These are phyloP conservation scores for Odonthalia washingtoniensis DNA, from an alignment of 31 red algal species.

Conservation along the genomic window DNA sequence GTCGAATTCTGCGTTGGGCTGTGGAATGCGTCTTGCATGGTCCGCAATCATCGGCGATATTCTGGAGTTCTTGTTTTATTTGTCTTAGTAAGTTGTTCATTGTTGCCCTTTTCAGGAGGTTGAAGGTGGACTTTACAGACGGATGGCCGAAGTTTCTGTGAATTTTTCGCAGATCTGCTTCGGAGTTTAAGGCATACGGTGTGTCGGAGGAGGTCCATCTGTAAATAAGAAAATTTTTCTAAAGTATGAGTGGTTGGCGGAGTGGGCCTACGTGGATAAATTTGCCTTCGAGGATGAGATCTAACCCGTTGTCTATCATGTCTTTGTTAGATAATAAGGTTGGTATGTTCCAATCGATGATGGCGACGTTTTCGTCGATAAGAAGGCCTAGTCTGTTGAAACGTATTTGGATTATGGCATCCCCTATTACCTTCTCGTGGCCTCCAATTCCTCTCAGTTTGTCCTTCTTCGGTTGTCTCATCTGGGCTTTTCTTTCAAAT, in stretches of 20 bases:
- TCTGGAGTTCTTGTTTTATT: neutral
- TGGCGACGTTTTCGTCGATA: conserved; percentile 16
- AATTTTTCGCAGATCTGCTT: neutral
- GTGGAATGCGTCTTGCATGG: conserved; percentile 7
- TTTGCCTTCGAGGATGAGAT: neutral
- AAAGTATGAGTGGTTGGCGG: too few relatives aligned
- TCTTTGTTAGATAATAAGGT: too few relatives aligned
- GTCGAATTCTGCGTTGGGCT: conserved; percentile 24
- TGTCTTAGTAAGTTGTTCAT: neutral
- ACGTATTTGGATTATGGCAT: conserved; percentile 19
- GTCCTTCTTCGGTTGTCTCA: neutral
- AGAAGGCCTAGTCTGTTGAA: conserved; percentile 14
- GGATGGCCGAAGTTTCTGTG: conserved; percentile 31
- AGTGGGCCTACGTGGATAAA: neutral
- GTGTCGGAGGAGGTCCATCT: neutral
- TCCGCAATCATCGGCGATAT: neutral
- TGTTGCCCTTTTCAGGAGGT: conserved; percentile 6
- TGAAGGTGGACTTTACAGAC: neutral
- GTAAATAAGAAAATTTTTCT: too few relatives aligned
- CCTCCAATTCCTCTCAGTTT: conserved; percentile 15
- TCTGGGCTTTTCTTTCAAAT: neutral
- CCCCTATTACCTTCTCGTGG: too few relatives aligned
- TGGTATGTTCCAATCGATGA: too few relatives aligned
- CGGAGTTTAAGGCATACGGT: conserved; percentile 5
- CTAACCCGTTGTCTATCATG: too few relatives aligned